Evolutionary conservation across 495 filamentous ascomycete genomes (phyloP).

Genomic region (Xylaria telfairii): DNA sequence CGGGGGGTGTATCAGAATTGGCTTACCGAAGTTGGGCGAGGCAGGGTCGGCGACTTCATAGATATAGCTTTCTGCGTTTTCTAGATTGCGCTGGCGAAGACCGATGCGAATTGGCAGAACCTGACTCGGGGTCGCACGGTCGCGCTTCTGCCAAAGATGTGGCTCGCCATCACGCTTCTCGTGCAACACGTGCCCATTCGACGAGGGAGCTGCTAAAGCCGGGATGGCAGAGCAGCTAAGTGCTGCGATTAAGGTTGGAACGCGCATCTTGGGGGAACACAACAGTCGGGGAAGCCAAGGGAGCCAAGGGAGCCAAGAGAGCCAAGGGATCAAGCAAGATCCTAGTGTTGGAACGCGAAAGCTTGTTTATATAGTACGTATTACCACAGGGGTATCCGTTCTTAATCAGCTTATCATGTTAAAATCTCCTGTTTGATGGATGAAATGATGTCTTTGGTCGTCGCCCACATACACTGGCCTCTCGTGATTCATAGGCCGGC

Average conservation of each 20-base stretch:
- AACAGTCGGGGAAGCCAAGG: neutral
- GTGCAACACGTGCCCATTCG: slow-evolving; percentile 17
- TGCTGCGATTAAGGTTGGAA: slow-evolving; percentile 17
- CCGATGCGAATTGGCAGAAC: slow-evolving; percentile 62
- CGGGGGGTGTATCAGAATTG: slow-evolving; percentile 50
- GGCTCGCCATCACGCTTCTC: slow-evolving; percentile 23
- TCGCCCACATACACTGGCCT: too few species aligned
- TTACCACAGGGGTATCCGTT: neutral
- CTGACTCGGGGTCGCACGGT: slow-evolving; percentile 30
- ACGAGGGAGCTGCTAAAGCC: slow-evolving; percentile 14
- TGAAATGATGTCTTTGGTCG: neutral
- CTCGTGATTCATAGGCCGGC: too few species aligned
- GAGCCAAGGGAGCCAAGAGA: slow-evolving; percentile 23
- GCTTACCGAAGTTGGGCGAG: slow-evolving; percentile 58
- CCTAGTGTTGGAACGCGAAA: slow-evolving; percentile 9
- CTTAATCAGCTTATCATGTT: neutral
- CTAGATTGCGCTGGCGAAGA: slow-evolving; percentile 59
- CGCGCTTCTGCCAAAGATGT: slow-evolving; percentile 29
- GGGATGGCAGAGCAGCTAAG: slow-evolving; percentile 12
- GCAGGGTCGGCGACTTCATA: slow-evolving; percentile 32
- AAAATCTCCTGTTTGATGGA: neutral
- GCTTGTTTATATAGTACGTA: slow-evolving; percentile 16
- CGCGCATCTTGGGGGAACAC: slow-evolving; percentile 19
- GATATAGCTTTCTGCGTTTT: slow-evolving; percentile 58
- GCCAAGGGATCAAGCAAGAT: slow-evolving; percentile 10